These are phyloP conservation scores for Thelephora aurantiotincta DNA, from an alignment of 768 basidiomycete species.

Conservation along the genomic window DNA sequence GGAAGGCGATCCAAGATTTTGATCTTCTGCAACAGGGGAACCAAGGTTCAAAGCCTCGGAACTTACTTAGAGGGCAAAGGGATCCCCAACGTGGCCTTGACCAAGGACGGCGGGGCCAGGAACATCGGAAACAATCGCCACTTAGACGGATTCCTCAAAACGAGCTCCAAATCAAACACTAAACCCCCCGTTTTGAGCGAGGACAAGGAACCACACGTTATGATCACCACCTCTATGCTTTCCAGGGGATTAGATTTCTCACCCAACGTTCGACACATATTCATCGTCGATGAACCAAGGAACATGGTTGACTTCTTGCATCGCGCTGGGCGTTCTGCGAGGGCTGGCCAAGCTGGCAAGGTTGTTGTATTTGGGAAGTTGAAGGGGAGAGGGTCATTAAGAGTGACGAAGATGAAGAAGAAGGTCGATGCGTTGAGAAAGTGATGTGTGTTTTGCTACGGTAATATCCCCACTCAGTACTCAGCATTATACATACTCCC, in stretches of 20 bases:
- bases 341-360: constrained; percentile 56
- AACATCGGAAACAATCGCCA: constrained; percentile 60
- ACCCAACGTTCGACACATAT: constrained; percentile 66
- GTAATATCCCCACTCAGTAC: too few species aligned
- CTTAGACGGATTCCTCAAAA: constrained; percentile 55
- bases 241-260: constrained; percentile 85
- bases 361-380: constrained; percentile 68
- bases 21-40: constrained; percentile 72
- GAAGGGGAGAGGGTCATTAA: constrained; percentile 46
- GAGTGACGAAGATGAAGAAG: constrained; percentile 34
- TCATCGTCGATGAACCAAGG: constrained; percentile 78
- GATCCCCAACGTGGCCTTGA: constrained; percentile 50
- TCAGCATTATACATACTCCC: too few species aligned
- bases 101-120: constrained; percentile 43
- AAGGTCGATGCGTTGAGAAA: constrained; percentile 28
- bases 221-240: constrained; percentile 84
- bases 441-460: too few species aligned
- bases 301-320: constrained; percentile 90
- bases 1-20: constrained; percentile 48
- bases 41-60: constrained; percentile 50
- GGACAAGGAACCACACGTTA: constrained; percentile 39
- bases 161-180: constrained; percentile 3
- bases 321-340: constrained; percentile 72
- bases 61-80: constrained; percentile 43
- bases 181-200: constrained; percentile 11